Conservation (phyloP, 73 alveolate species). For the Paramecium octaurelia region DNA sequence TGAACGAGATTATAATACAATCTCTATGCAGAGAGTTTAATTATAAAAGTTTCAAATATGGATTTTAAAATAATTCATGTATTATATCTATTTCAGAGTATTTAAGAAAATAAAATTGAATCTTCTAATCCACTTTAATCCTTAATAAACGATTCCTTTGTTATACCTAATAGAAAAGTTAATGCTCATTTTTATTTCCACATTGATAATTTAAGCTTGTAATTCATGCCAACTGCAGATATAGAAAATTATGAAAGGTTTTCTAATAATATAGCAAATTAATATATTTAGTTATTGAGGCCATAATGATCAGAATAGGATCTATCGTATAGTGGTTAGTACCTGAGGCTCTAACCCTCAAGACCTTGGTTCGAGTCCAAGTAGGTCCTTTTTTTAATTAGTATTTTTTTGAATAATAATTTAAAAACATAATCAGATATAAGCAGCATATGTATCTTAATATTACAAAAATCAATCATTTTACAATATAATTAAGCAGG, state of each 20-base stretch:
- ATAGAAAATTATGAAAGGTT: not conserved
- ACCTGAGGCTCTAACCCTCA: slow-evolving; percentile 35
- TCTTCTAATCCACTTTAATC: too few species aligned
- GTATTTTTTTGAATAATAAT: not conserved
- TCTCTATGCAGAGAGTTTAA: too few species aligned
- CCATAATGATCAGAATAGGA: not conserved
- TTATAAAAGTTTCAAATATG: too few species aligned
- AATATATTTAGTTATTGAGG: not conserved
- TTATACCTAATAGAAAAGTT: too few species aligned
- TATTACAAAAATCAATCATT: not conserved
- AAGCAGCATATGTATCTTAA: not conserved
- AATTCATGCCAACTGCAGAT: too few species aligned
- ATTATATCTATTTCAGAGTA: too few species aligned
- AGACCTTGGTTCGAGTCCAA: slow-evolving; percentile 42
- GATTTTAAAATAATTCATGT: too few species aligned
- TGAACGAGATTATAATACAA: too few species aligned
- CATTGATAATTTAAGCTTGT: not conserved
- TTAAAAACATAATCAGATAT: not conserved
- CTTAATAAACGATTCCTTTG: too few species aligned
- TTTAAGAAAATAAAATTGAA: too few species aligned
- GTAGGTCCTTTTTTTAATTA: slow-evolving; percentile 12
- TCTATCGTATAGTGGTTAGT: slow-evolving; percentile 53
- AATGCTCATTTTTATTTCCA: too few species aligned
- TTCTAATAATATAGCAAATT: not conserved
- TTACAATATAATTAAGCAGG: not conserved